These are phyloP conservation scores for Ambrosia hybrid DNA, from an alignment of 140 eudicot genomes.

Conservation along the genomic window DNA sequence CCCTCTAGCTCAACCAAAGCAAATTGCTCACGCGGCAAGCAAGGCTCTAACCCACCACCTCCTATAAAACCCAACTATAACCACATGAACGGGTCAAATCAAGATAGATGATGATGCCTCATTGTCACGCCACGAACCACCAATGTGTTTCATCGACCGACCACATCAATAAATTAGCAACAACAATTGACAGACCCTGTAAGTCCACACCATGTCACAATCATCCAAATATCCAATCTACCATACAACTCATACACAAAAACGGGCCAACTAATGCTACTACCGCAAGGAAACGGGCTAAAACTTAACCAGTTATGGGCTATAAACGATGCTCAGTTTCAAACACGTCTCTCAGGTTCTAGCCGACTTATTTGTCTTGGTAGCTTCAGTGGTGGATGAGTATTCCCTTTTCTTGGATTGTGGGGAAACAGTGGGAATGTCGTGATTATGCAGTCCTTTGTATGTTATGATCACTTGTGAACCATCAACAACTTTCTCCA, in stretches of 20 bases:
- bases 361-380: conserved; percentile 32
- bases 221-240: not conserved
- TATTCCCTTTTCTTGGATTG: conserved; percentile 11
- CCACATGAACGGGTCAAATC: not conserved
- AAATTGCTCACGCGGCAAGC: too few relatives aligned
- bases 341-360: conserved; percentile 54
- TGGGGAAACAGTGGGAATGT: conserved; percentile 41
- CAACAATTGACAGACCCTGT: not conserved
- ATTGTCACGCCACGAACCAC: too few relatives aligned
- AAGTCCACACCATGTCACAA: not conserved
- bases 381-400: conserved; percentile 28
- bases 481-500: conserved; percentile 56
- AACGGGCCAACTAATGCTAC: not conserved
- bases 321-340: conserved; percentile 56
- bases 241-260: not conserved
- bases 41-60: too few relatives aligned
- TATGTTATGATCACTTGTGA: conserved; percentile 51
- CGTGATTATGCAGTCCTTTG: conserved; percentile 72
- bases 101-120: too few relatives aligned
- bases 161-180: not conserved
- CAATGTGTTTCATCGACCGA: not conserved
- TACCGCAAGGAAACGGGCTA: not conserved
- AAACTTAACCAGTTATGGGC: not conserved
- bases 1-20: too few relatives aligned
- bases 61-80: not conserved